Evolutionary conservation across 2,329 filamentous ascomycete genomes (phyloP).

Genomic region (Cadophora malorum): DNA sequence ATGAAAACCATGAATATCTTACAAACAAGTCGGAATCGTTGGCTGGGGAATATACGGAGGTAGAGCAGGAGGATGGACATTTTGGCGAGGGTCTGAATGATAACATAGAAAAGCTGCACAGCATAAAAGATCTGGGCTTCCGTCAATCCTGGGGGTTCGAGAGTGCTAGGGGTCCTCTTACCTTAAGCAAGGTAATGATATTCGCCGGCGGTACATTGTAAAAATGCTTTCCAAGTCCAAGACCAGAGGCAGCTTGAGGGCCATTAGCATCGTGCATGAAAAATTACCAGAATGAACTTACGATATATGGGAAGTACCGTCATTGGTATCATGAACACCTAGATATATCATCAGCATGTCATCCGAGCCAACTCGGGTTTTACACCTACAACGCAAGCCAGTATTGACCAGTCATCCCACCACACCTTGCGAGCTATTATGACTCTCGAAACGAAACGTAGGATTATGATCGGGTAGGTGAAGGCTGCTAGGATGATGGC

Average conservation of each 20-base stretch:
- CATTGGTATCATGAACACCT: constrained; percentile 29
- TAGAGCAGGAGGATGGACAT: constrained; percentile 36
- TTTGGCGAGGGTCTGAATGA: constrained; percentile 25
- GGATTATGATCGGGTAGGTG: constrained; percentile 29
- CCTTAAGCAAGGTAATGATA: constrained; percentile 30
- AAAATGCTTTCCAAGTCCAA: constrained; percentile 37
- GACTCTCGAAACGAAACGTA: constrained; percentile 31
- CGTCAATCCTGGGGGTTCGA: constrained; percentile 5
- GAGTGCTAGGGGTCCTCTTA: background rate
- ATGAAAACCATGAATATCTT: constrained; percentile 27
- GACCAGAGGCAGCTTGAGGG: constrained; percentile 25
- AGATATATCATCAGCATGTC: background rate
- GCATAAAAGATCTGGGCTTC: constrained; percentile 30
- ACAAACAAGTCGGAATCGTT: constrained; percentile 24
- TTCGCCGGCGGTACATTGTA: constrained; percentile 34
- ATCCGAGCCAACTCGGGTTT: background rate
- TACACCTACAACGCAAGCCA: constrained; percentile 28
- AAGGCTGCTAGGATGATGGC: constrained; percentile 28
- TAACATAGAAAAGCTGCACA: constrained; percentile 31
- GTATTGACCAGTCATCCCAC: constrained; percentile 36
- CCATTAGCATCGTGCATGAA: background rate
- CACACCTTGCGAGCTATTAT: constrained; percentile 27
- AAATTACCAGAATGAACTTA: constrained; percentile 9
- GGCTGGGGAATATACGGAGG: constrained; percentile 32
- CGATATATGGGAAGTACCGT: constrained; percentile 28